These are phyloP conservation scores for Cutaneotrichosporon daszewskae DNA, from an alignment of 1,284 basidiomycete species.

Conservation along the genomic window DNA sequence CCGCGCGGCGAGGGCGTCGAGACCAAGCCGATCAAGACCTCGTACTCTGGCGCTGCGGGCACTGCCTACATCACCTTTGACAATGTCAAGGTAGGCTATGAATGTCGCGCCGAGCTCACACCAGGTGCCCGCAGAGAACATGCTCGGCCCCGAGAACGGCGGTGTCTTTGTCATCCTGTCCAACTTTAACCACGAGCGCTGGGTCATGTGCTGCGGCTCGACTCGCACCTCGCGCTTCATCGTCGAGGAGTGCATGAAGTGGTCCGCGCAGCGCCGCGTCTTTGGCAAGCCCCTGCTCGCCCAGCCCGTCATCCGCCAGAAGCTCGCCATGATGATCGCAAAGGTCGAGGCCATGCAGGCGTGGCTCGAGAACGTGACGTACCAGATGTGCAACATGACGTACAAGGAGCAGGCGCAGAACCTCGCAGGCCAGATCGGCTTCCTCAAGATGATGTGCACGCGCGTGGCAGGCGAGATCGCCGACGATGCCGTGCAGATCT, in stretches of 20 bases:
- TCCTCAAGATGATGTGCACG: constrained; percentile 58
- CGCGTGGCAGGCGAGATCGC: constrained; percentile 48
- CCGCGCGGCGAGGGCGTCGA: constrained; percentile 71
- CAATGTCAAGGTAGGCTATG: constrained; percentile 67
- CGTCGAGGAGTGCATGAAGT: constrained; percentile 51
- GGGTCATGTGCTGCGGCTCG: constrained; percentile 47
- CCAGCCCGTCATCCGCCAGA: constrained; percentile 76
- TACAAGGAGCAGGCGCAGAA: constrained; percentile 59
- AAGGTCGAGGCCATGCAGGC: constrained; percentile 75
- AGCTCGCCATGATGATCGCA: constrained; percentile 79
- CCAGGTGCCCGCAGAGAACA: constrained; percentile 70
- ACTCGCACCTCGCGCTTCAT: constrained; percentile 40
- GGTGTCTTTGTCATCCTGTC: constrained; percentile 70
- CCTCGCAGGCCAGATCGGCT: constrained; percentile 48
- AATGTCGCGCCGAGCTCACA: not conserved
- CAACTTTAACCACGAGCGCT: constrained; percentile 46
- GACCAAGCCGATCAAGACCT: constrained; percentile 81
- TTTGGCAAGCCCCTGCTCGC: constrained; percentile 78
- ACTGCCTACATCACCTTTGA: constrained; percentile 76
- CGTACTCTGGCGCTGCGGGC: constrained; percentile 70
- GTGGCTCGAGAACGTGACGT: constrained; percentile 85
- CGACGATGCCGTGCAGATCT: constrained; percentile 52
- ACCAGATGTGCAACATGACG: constrained; percentile 81
- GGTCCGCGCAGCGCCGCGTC: constrained; percentile 70
- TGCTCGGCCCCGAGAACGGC: constrained; percentile 75